phyloP scores from a whole-genome alignment of 805 yeast genomes.

The Candida broadrunensis region DNA sequence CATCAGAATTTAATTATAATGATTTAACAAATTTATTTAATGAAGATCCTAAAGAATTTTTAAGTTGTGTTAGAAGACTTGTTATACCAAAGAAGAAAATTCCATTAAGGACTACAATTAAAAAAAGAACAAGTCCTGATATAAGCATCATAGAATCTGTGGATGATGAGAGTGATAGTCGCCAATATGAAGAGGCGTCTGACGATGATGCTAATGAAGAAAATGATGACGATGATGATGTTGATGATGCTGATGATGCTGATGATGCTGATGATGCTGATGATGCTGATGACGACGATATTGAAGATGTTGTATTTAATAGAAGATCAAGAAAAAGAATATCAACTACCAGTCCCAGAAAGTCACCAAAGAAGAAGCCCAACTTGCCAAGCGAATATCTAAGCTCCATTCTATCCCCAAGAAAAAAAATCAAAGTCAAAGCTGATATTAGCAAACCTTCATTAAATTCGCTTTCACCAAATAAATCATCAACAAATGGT shows the following conservation, averaged over 20 bases:
- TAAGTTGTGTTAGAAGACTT: constrained; percentile 13
- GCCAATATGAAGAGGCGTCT: too few species aligned
- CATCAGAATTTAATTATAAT: constrained; percentile 39
- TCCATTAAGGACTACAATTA: too few species aligned
- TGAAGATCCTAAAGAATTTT: constrained; percentile 25
- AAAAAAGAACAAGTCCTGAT: too few species aligned
- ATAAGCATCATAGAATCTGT: too few species aligned
- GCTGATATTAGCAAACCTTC: constrained; percentile 8
- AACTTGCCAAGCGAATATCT: background rate
- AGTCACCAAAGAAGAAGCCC: constrained; percentile 5
- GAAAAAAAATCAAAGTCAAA: constrained; percentile 22
- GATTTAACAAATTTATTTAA: constrained; percentile 21
- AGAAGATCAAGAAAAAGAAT: constrained; percentile 5
- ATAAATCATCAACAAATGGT: constrained; percentile 2
- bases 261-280: constrained; percentile 3
- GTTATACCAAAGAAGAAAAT: too few species aligned
- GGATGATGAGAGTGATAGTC: too few species aligned
- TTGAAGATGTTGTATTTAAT: constrained; percentile 6
- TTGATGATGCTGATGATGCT: constrained; percentile 1
- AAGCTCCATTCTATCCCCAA: constrained; percentile 6
- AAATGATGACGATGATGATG: constrained; percentile 3
- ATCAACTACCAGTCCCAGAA: constrained; percentile 2
- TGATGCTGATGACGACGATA: constrained; percentile 9
- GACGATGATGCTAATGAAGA: constrained; percentile 21
- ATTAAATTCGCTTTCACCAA: constrained; percentile 16